phyloP scores from a whole-genome alignment of 176 grass and related monocot species.

The Otatea glauca region DNA sequence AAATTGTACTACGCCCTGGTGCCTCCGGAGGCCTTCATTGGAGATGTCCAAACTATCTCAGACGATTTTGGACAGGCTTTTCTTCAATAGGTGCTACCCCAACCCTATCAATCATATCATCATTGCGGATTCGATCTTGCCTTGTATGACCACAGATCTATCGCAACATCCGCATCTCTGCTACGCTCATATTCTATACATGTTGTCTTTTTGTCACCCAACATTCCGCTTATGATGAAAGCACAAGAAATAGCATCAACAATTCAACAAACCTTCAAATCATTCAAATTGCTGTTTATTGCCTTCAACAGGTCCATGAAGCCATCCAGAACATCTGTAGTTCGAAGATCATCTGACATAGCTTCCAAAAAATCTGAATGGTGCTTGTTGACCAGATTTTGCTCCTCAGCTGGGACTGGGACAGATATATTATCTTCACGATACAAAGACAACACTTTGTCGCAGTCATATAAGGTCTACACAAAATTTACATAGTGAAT shows the following conservation, averaged over 20 bases:
- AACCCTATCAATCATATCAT: too few species aligned
- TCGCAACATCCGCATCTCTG: too few species aligned
- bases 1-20: too few species aligned
- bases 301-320: constrained; percentile 81
- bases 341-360: constrained; percentile 88
- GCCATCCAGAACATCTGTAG: constrained; percentile 89
- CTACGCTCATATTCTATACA: too few species aligned
- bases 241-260: neutral
- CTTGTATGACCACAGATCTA: too few species aligned
- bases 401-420: constrained; percentile 56
- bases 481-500: constrained; percentile 16
- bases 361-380: constrained; percentile 57
- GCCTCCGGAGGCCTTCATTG: too few species aligned
- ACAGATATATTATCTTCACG: constrained; percentile 51
- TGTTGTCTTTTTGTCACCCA: too few species aligned
- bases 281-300: constrained; percentile 84
- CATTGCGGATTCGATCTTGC: too few species aligned
- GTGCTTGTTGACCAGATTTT: constrained; percentile 65
- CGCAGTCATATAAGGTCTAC: constrained; percentile 83
- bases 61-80: too few species aligned
- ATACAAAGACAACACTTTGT: constrained; percentile 56
- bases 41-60: too few species aligned
- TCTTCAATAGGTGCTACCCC: too few species aligned
- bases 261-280: constrained; percentile 65
- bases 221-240: neutral